Percentiles rank a stretch among this genome's conserved stretches.
phyloP scores from a whole-genome alignment of 2,329 filamentous ascomycete genomes.

The Ramularia endophylla region DNA sequence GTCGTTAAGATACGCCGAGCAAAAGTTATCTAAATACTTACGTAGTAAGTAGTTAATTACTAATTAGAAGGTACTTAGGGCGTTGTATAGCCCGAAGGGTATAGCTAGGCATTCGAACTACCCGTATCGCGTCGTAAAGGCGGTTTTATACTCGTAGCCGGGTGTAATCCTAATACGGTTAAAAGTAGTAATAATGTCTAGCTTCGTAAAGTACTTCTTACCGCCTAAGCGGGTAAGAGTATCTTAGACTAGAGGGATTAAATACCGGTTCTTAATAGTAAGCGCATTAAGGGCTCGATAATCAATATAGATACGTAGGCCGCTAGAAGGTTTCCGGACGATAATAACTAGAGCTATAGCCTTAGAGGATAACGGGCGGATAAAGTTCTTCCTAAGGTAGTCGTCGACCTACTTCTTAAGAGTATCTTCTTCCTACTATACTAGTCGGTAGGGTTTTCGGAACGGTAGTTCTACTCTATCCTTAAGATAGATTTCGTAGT shows the following conservation, averaged over 20 bases:
- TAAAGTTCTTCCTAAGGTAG: background rate
- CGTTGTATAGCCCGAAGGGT: too few relatives aligned
- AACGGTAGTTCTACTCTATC: background rate
- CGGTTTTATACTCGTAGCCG: background rate
- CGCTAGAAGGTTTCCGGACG: background rate
- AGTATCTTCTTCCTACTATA: background rate
- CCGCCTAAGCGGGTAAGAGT: too few relatives aligned
- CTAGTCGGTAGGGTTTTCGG: background rate
- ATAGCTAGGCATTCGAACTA: too few relatives aligned
- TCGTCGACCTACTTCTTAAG: too few relatives aligned
- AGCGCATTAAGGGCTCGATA: background rate
- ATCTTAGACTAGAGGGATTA: too few relatives aligned
- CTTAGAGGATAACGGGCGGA: background rate
- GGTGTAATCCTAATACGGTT: background rate
- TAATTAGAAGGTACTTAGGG: background rate
- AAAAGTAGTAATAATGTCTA: background rate
- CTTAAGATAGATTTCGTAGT: too few relatives aligned
- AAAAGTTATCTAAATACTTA: too few relatives aligned
- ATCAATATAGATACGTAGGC: slow-evolving; percentile 1
- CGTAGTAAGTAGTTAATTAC: background rate
- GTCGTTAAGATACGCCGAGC: background rate
- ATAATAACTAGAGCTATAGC: background rate
- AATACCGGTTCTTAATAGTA: too few relatives aligned
- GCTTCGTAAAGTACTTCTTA: too few relatives aligned
- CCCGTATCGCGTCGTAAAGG: background rate